Evolutionary conservation across 2,329 filamentous ascomycete species (phyloP), one percentile per base, ranked within the genome.

Genomic region (Aspergillus puulaauensis): DNA sequence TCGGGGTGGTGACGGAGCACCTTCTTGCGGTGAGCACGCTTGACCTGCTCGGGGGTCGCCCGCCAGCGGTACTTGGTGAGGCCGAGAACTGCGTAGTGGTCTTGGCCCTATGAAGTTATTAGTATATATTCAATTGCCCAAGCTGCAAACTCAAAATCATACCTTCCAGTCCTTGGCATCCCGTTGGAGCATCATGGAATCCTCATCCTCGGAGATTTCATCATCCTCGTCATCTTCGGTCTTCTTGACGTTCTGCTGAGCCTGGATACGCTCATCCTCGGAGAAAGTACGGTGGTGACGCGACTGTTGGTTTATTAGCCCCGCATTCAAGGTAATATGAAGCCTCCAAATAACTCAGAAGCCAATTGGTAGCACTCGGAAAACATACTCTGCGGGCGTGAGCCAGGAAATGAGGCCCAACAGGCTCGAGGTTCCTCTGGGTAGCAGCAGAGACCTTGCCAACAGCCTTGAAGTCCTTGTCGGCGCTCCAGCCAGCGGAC

Each of bases 111-210:
- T 19, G 50, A 27, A 15, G 4, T 40, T 17, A 54, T 68, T 53
- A 70, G 62, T 47, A 31, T 31, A 31, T 8, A 8, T 39, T 31
- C 21, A n/a, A 12, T 15, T 19, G 27, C 24, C 27, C 6, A 19
- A 2, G 11, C 6, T 5, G 11, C 23, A 14, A 15, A 35, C 19
- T 5, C 11, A 21, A 52, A 66, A 31, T 11, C 82, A 65, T 76
- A 93, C 91, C 90, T 99, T 99, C 95, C 95, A 99, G 82, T 99
- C 95, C 83, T 99, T 99, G 72, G 95, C 93, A 74, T 98, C 92
- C 55, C 92, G 86, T 75, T 90, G 85, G 33, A 99, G 86, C 86
- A 98, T 89, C 80, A 96, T 85, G 56, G 91, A 89, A 73, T 98
- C 93, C 80, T 99, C 95, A 31, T 89, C 81, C 81, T 99, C 95